Conservation (phyloP, 192 early-diverging fungal species). For the Diversispora epigaea region DNA sequence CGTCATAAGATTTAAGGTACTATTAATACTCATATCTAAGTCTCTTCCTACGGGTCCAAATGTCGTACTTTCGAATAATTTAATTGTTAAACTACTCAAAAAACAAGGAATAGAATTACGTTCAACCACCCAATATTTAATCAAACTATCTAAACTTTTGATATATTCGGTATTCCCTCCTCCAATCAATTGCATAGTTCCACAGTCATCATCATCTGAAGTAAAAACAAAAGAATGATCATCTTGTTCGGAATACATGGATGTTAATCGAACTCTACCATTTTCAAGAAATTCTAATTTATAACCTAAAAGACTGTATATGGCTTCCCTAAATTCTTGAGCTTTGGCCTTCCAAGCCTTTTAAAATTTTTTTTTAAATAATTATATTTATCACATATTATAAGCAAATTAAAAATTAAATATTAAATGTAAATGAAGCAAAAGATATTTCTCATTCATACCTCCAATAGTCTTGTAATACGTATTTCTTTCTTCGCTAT, state of each 20-base stretch:
- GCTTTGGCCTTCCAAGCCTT: constrained; percentile 66
- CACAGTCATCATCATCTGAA: constrained; percentile 63
- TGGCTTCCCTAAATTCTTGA: constrained; percentile 71
- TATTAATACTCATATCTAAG: background rate
- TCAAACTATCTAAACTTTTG: constrained; percentile 54
- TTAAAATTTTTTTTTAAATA: background rate
- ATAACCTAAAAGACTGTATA: constrained; percentile 73
- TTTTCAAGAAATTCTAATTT: constrained; percentile 65
- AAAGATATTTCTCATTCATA: constrained; percentile 21
- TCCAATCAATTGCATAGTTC: constrained; percentile 67
- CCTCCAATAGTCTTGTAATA: constrained; percentile 66
- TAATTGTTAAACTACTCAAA: constrained; percentile 71
- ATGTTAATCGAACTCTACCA: constrained; percentile 73
- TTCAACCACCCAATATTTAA: constrained; percentile 68
- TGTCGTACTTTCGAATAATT: constrained; percentile 54
- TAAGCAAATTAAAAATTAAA: too few relatives aligned
- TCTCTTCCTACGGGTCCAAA: constrained; percentile 1
- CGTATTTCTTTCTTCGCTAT: constrained; percentile 68
- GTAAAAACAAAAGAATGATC: constrained; percentile 75
- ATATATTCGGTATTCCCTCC: constrained; percentile 64
- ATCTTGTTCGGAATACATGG: constrained; percentile 59
- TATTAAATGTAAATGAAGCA: background rate
- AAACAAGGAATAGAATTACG: constrained; percentile 78
- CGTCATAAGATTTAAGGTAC: background rate
- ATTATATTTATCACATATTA: background rate